These are phyloP conservation scores for Hypoxylon sp. DNA, from an alignment of 2,329 filamentous ascomycete genomes.

Conservation along the genomic window DNA sequence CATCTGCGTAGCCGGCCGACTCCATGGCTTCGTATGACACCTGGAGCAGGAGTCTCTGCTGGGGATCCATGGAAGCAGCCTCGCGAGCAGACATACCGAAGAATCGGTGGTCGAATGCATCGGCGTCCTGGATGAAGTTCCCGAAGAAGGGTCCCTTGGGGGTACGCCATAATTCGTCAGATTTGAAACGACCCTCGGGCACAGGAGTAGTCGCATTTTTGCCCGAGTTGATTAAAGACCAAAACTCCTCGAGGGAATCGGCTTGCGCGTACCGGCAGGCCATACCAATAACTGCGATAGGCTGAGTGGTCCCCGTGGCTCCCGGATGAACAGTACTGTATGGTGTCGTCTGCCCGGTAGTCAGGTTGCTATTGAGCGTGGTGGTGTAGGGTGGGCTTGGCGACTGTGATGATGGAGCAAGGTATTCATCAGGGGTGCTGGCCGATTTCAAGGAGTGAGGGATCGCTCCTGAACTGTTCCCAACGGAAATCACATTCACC, in stretches of 20 bases:
- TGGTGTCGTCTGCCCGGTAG: constrained; percentile 23
- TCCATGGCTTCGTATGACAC: constrained; percentile 43
- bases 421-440: constrained; percentile 2
- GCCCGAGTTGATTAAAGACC: constrained; percentile 31
- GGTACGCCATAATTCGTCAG: constrained; percentile 25
- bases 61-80: constrained; percentile 51
- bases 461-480: constrained; percentile 22
- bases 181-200: constrained; percentile 25
- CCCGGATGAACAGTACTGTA: constrained; percentile 1
- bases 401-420: neutral
- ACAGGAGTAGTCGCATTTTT: constrained; percentile 28
- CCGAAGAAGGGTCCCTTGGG: constrained; percentile 40
- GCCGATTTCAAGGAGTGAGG: constrained; percentile 21
- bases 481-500: constrained; percentile 21
- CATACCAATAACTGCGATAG: constrained; percentile 32
- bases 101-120: constrained; percentile 50
- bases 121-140: constrained; percentile 44
- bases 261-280: constrained; percentile 31
- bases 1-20: constrained; percentile 39
- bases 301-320: constrained; percentile 2
- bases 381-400: constrained; percentile 14
- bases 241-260: constrained; percentile 30
- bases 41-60: constrained; percentile 50
- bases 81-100: constrained; percentile 52
- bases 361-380: constrained; percentile 12